Base-by-base conservation (phyloP, 2,329 filamentous ascomycete genomes). In the Simplicillium aogashimaense region DNA sequence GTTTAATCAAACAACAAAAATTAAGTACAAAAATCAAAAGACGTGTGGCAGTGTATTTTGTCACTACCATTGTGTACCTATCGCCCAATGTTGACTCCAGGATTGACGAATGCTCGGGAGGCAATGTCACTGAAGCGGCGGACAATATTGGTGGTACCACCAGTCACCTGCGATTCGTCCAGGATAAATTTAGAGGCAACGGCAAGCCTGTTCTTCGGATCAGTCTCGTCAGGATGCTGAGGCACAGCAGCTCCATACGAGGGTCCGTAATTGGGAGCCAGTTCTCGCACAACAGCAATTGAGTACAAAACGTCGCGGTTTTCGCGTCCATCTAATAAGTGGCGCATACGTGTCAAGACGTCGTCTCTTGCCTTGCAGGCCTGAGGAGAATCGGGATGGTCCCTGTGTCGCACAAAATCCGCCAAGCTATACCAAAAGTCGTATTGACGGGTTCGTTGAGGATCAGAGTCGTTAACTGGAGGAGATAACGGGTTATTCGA, bases 241-340 rank as follows among this genome's bases (percentile, higher is more conserved):
- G 75, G 72, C 7, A 74, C 63, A 17, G 71, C 67, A 44, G 65
- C 72, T 46, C 73, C 73, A 28, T 75, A 75, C 47, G 72, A 74
- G 10, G 77, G 66, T 12, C 74, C 73, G 53, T 73, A 78, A 35
- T 78, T 75, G 28, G 79, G 78, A 35, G 83, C 80, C 37, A 88
- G 70, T 46, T 89, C 78, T 18, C 87, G 79, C 13, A 84, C 79
- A 41, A 94, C 77, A 8, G 85, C 86, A 48, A 95, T 82, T 0
- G 86, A 92, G 61, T 95, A 95, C 42, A 95, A 76, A 14, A 95
- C 82, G 56, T 95, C 88, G 39, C 89, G 79, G 53, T 90, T 92
- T 63, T 95, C 89, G 17, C 82, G 76, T 36, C 83, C 83, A 49
- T 87, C 83, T 11, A 95, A 70, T 16, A 90, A 69, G 41, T 72